phyloP scores from a whole-genome alignment of 768 basidiomycete species.

The Suillus alpinus region DNA sequence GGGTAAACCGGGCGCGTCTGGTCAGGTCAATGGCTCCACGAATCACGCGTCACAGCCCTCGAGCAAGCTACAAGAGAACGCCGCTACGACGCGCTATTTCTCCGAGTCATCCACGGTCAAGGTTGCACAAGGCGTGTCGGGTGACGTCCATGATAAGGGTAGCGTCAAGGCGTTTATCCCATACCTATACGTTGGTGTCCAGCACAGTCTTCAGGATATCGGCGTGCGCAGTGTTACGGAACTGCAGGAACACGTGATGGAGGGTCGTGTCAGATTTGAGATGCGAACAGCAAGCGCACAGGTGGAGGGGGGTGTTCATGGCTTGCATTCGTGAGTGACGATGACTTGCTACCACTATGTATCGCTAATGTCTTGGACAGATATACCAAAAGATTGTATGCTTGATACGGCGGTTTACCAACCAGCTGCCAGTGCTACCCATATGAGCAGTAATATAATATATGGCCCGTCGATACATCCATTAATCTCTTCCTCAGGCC shows the following conservation, averaged over 20 bases:
- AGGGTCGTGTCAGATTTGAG: conserved; percentile 82
- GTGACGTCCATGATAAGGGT: conserved; percentile 97
- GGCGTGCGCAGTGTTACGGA: conserved; percentile 69
- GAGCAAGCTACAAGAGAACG: conserved; percentile 69
- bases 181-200: conserved; percentile 75
- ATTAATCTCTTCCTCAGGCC: background rate
- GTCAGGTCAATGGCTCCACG: conserved; percentile 27
- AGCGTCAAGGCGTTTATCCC: conserved; percentile 91
- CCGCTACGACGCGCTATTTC: conserved; percentile 82
- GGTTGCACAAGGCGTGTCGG: conserved; percentile 94
- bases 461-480: background rate
- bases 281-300: conserved; percentile 92
- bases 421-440: background rate
- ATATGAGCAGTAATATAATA: background rate
- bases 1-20: conserved; percentile 42
- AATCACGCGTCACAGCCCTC: conserved; percentile 52
- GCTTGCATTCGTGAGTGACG: conserved; percentile 82
- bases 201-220: conserved; percentile 94
- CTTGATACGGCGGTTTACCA: conserved; percentile 22
- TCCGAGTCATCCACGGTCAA: conserved; percentile 72
- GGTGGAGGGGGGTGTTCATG: conserved; percentile 94
- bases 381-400: conserved; percentile 58
- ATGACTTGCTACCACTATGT: conserved; percentile 7
- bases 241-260: conserved; percentile 62
- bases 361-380: conserved; percentile 26